These are phyloP conservation scores for Coemansia sp. DNA, from an alignment of 192 early-diverging fungal genomes.

Conservation along the genomic window DNA sequence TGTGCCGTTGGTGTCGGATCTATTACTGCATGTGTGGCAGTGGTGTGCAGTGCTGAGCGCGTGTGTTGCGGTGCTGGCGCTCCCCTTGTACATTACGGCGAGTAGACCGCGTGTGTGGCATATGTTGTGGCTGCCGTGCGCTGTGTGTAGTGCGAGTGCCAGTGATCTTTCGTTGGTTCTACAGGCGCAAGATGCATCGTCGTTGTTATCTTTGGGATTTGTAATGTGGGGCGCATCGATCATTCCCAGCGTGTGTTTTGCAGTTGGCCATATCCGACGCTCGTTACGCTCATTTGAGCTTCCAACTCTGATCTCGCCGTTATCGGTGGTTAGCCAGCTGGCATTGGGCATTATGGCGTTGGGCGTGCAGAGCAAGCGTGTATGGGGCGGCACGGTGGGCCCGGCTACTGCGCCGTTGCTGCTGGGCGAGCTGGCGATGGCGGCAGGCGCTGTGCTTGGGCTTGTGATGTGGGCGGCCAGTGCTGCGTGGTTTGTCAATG, in stretches of 20 bases:
- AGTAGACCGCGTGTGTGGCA: neutral
- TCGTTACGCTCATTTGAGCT: neutral
- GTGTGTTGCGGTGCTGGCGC: neutral
- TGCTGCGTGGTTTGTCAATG: conserved; percentile 26
- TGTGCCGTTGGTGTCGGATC: conserved; percentile 28
- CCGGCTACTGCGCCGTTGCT: conserved; percentile 33
- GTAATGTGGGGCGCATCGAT: conserved; percentile 28
- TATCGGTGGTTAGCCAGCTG: conserved; percentile 18
- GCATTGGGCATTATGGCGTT: conserved; percentile 32
- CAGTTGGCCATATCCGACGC: conserved; percentile 12
- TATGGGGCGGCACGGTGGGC: conserved; percentile 29
- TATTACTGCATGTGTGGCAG: conserved; percentile 18
- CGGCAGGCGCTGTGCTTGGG: conserved; percentile 40
- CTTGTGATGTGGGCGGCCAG: conserved; percentile 31
- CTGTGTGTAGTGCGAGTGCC: conserved; percentile 13
- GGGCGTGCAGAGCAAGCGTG: conserved; percentile 37
- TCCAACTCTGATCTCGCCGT: conserved; percentile 9
- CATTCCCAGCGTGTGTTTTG: conserved; percentile 13
- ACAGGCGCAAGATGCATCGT: conserved; percentile 9
- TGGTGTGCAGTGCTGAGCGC: conserved; percentile 8
- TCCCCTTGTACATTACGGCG: neutral
- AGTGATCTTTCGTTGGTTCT: conserved; percentile 25
- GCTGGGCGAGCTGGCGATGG: conserved; percentile 43
- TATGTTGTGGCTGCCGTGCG: conserved; percentile 18
- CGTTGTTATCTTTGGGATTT: conserved; percentile 11